Evolutionary conservation across 352 stramenopile genomes (phyloP).

Genomic region (Pythium brachiatum): DNA sequence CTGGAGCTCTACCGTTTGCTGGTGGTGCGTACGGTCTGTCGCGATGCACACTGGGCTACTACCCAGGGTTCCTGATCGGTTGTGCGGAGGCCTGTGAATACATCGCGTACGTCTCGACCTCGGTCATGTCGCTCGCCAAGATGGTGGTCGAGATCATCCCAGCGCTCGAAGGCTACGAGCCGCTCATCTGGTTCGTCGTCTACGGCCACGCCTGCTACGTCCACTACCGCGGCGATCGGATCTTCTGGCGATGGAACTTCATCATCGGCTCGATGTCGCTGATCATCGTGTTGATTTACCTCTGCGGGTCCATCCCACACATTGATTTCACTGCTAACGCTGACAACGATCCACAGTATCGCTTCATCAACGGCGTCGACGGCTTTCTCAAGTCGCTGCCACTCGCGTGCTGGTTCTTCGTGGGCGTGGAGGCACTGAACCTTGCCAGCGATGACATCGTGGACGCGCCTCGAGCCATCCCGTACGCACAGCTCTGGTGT

Average conservation of each 20-base stretch:
- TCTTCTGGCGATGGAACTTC: slow-evolving; percentile 32
- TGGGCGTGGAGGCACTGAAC: slow-evolving; percentile 32
- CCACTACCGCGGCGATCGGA: slow-evolving; percentile 22
- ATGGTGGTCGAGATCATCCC: slow-evolving; percentile 23
- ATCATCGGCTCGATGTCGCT: slow-evolving; percentile 19
- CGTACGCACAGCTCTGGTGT: slow-evolving; percentile 26
- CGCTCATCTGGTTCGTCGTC: slow-evolving; percentile 26
- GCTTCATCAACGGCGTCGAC: slow-evolving; percentile 21
- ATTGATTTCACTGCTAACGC: slow-evolving; percentile 24
- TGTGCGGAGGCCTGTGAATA: slow-evolving; percentile 28
- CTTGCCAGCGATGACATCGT: slow-evolving; percentile 25
- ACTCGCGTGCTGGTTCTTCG: slow-evolving; percentile 28
- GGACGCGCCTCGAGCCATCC: slow-evolving; percentile 18
- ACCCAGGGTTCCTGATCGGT: slow-evolving; percentile 27
- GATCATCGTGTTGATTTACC: slow-evolving; percentile 22
- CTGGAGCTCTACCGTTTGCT: slow-evolving; percentile 25
- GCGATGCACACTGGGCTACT: slow-evolving; percentile 28
- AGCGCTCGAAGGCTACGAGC: slow-evolving; percentile 7
- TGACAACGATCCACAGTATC: slow-evolving; percentile 13
- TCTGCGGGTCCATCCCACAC: slow-evolving; percentile 22
- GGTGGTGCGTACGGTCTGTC: slow-evolving; percentile 28
- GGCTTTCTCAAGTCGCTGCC: slow-evolving; percentile 29
- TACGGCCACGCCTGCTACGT: slow-evolving; percentile 24
- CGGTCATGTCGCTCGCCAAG: slow-evolving; percentile 19
- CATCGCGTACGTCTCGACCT: slow-evolving; percentile 25